Conservation (phyloP, 768 basidiomycete species). For the Heimioporus sp. region DNA sequence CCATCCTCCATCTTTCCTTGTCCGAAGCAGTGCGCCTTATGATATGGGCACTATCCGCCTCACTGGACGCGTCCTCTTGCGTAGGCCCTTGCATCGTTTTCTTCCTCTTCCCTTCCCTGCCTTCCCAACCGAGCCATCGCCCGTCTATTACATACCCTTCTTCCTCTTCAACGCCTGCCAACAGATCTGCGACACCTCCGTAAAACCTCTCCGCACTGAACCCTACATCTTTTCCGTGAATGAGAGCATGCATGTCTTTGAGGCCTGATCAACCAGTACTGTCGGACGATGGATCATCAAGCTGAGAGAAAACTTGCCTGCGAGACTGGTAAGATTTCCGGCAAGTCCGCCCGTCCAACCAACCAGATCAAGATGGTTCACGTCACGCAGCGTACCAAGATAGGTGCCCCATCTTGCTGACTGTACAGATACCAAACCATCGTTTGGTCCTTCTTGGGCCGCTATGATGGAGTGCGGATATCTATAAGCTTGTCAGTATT, state of each 20-base stretch:
- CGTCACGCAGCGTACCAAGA: constrained; percentile 85
- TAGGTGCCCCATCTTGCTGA: constrained; percentile 96
- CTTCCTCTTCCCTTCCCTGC: constrained; percentile 16
- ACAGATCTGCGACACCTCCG: constrained; percentile 73
- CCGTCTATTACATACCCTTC: constrained; percentile 30
- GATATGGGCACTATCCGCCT: background rate
- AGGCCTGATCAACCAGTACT: constrained; percentile 11
- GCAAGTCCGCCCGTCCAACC: constrained; percentile 69
- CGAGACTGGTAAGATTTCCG: constrained; percentile 24
- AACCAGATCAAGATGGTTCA: constrained; percentile 90
- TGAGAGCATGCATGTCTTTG: constrained; percentile 89
- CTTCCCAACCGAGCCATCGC: constrained; percentile 19
- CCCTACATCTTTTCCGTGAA: constrained; percentile 84
- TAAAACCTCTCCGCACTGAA: constrained; percentile 94
- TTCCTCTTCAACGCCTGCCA: constrained; percentile 76
- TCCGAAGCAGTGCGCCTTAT: constrained; percentile 18
- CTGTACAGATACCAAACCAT: constrained; percentile 87
- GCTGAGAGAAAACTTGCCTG: constrained; percentile 7
- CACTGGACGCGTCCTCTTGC: background rate
- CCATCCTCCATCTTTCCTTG: constrained; percentile 25
- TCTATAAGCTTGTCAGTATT: constrained; percentile 12
- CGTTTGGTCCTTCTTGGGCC: constrained; percentile 89
- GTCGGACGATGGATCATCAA: background rate
- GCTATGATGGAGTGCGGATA: constrained; percentile 80
- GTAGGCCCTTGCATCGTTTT: background rate